phyloP scores from a whole-genome alignment of 345 rosid genomes.

The Lagerstroemia speciosa region DNA sequence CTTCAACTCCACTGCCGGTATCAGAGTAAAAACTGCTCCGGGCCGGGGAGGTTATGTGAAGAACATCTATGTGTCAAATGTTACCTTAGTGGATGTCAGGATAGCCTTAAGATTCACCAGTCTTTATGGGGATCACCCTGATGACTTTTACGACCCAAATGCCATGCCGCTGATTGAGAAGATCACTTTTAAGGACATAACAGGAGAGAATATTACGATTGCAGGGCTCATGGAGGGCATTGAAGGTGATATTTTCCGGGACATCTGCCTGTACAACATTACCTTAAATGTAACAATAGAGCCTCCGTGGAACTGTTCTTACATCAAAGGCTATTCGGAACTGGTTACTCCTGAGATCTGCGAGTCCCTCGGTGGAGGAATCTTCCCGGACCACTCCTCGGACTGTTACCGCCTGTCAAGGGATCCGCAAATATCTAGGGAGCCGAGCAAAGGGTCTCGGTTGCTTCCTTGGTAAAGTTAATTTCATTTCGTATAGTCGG shows the following conservation, averaged over 20 bases:
- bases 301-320: constrained; percentile 76
- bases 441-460: constrained; percentile 38
- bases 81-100: constrained; percentile 49
- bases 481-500: neutral
- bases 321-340: constrained; percentile 66
- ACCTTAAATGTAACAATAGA: constrained; percentile 32
- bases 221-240: constrained; percentile 89
- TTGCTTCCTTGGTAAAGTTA: constrained; percentile 54
- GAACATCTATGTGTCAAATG: constrained; percentile 55
- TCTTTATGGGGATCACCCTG: constrained; percentile 83
- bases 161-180: constrained; percentile 67
- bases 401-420: constrained; percentile 58
- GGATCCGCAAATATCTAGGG: constrained; percentile 27
- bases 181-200: constrained; percentile 59
- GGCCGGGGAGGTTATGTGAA: constrained; percentile 94
- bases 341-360: constrained; percentile 69
- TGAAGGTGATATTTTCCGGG: constrained; percentile 53
- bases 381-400: constrained; percentile 50
- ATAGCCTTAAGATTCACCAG: constrained; percentile 64
- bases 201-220: constrained; percentile 47
- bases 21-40: constrained; percentile 75
- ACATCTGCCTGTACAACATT: constrained; percentile 72
- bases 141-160: constrained; percentile 49
- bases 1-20: constrained; percentile 53
- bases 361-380: constrained; percentile 41